Evolutionary conservation across 345 rosid species (phyloP).

Genomic region (Gossypium longicalyx): DNA sequence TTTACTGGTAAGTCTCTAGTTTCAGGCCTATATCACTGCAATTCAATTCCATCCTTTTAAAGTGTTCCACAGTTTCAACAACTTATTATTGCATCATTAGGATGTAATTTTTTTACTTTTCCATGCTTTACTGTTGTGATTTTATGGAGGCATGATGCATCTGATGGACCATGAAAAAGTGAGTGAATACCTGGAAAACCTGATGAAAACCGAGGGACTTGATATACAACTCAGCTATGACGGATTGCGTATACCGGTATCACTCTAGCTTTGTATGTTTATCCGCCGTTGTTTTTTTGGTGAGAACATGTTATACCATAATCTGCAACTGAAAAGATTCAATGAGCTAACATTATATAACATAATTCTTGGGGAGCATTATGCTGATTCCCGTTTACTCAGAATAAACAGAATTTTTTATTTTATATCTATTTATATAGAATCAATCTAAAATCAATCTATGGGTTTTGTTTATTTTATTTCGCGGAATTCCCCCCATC

Average conservation of each 20-base stretch:
- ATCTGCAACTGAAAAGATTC: not conserved
- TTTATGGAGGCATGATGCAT: constrained; percentile 76
- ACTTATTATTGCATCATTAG: not conserved
- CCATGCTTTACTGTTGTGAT: not conserved
- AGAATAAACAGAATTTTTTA: no score
- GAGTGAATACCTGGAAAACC: constrained; percentile 45
- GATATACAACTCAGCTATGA: constrained; percentile 79
- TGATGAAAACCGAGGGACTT: constrained; percentile 65
- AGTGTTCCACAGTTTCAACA: not conserved
- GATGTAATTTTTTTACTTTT: not conserved
- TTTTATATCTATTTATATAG: no score
- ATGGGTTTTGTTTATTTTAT: no score
- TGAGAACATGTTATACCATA: constrained; percentile 1
- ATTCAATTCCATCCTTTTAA: not conserved
- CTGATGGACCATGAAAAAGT: constrained; percentile 87
- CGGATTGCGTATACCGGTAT: constrained; percentile 68
- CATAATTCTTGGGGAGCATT: not conserved
- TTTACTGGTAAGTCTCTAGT: constrained; percentile 57
- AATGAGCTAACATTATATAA: not conserved
- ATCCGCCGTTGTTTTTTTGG: not conserved
- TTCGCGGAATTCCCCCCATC: not conserved
- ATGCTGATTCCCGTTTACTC: not conserved
- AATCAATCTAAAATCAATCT: no score
- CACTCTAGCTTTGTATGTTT: constrained; percentile 32
- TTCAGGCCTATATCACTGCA: not conserved